These are phyloP conservation scores for Epichloe brachyelytri DNA, from an alignment of 2,329 filamentous ascomycete species.

Conservation along the genomic window DNA sequence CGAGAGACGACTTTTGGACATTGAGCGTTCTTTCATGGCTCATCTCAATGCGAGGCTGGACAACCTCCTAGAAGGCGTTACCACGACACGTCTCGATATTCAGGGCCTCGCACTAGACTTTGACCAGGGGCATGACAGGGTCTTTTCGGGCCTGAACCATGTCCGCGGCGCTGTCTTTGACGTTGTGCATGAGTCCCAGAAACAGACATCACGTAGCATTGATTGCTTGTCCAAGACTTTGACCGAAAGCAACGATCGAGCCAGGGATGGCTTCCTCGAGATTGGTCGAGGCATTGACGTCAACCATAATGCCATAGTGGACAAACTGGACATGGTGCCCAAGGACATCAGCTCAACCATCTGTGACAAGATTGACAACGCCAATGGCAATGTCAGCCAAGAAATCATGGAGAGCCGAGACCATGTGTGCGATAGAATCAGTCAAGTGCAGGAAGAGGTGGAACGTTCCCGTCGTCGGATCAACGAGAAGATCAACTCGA, in stretches of 20 bases:
- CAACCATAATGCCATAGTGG: neutral
- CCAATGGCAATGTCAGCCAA: neutral
- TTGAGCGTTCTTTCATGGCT: neutral
- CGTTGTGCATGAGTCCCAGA: neutral
- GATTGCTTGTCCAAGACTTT: neutral
- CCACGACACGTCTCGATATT: conserved; percentile 1
- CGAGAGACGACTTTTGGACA: neutral
- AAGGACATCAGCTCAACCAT: neutral
- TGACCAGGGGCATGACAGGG: neutral
- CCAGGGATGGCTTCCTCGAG: neutral
- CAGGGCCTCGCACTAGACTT: neutral
- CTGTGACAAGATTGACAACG: conserved; percentile 1
- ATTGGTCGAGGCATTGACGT: neutral
- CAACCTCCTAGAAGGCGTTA: neutral
- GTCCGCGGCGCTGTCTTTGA: neutral
- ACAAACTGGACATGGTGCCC: neutral
- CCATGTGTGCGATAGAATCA: neutral
- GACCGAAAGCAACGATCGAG: neutral
- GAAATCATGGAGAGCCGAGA: neutral
- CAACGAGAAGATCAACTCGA: conserved; percentile 1
- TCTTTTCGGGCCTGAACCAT: neutral
- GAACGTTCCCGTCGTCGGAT: conserved; percentile 2
- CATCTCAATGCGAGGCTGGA: neutral
- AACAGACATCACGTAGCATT: neutral
- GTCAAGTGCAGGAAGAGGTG: conserved; percentile 1